Base-by-base conservation (phyloP, 495 filamentous ascomycete species). In the Penicillium nucicola region DNA sequence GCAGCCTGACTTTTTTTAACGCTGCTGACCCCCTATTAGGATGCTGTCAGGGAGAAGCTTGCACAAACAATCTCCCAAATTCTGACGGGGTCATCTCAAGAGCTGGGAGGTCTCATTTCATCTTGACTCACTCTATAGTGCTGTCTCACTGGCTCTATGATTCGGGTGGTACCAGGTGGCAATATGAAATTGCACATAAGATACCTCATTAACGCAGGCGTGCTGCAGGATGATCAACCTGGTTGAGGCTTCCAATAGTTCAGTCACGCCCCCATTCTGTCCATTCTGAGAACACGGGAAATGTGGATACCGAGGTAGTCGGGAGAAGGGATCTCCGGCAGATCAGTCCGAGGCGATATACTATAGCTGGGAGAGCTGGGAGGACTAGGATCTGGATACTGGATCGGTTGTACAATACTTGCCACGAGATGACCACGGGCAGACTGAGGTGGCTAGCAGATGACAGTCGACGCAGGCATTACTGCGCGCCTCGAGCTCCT, bases 131-230 rank as follows among this genome's bases (percentile, higher is more conserved):
- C 25, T 51, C 48, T n/a, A 41, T 35, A 6, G 15, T 45, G 14
- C 20, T 35, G 55, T 58, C 36, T 58, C 20, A 44, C 48, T 19
- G 19, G 20, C 20, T 12, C 38, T 43, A 36, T 18, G 10, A 35
- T 40, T 62, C 56, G 49, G 56, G 59, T 50, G 50, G 52, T 56
- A 62, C 59, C 48, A 45, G 42, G 42, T 60, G 59, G 52, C 49
- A 48, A 53, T 30, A 25, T 36, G 43, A 50, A 53, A 37, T 38
- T 35, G 52, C 41, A 39, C 17, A n/a, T 41, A 45, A 41, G 22
- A 40, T 25, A 25, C 40, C 23, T 23, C 34, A 30, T 55, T 19
- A 32, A 41, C 39, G 11, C 17, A 48, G 36, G 19, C 37, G 30
- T 25, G 25, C 28, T 33, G 28, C 28, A 32, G 22, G 22, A 23